Evolutionary conservation across 345 rosid species (phyloP), one percentile per base, ranked within the genome.

Genomic region (Raphanus raphanistrum): DNA sequence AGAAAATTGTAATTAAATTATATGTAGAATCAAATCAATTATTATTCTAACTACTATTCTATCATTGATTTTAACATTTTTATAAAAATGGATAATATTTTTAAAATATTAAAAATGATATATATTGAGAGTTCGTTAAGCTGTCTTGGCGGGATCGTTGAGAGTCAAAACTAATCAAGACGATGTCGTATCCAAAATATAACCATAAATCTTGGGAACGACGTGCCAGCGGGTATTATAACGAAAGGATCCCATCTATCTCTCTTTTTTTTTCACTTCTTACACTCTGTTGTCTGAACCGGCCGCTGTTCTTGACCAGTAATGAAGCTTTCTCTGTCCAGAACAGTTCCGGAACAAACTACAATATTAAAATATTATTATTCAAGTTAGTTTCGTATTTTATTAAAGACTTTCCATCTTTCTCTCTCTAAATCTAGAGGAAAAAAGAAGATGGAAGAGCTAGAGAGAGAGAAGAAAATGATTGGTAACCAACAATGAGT

Each of bases 221-320:
- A 78, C 81, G 81, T 78, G 77, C 55, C 55, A 50, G 55, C 57
- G 55, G 43, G 77, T 78, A 65, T 21, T 78, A 72, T 68, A 72
- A 59, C n/a, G 11, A 66, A 59, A 66, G 21, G 77, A 78, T 72
- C 76, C 26, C 41, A 66, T 9, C 21, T 21, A 21, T 21, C 8
- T 73, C 68, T 41, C 13, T 12, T 16, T 41, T 7, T 27, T 27
- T 25, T 48, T 45, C 58, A 31, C 27, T 43, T 63, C 32, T 29
- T 60, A 70, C 61, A 63, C 66, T 77, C 32, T 31, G 55, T 54
- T n/a, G 10, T 57, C 45, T 79, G 63, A 67, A 63, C 21, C 31
- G 17, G 75, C 75, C 79, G 82, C 10, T 79, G 71, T 79, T 79
- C 82, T 79, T 79, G 82, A 79, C 82, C 79, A 68, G 31, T 60